A percentile compares a stretch with the other conserved stretches of the same genome.
Evolutionary conservation across 768 basidiomycete genomes (phyloP).

Genomic region (Amanita subjunquillea): DNA sequence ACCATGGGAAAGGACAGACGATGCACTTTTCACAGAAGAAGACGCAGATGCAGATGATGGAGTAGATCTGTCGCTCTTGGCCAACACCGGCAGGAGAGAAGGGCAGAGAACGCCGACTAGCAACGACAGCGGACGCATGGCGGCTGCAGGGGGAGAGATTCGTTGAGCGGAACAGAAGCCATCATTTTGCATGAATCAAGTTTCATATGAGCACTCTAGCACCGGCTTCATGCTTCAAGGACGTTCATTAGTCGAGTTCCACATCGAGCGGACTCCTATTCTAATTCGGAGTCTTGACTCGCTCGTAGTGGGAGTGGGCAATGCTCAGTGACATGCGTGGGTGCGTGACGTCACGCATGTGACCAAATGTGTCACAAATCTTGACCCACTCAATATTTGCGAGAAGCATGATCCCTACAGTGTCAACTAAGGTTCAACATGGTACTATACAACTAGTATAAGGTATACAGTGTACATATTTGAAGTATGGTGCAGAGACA

Average conservation of each 20-base stretch:
- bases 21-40: slow-evolving; percentile 10
- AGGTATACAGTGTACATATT: too few relatives aligned
- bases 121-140: background rate
- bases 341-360: too few relatives aligned
- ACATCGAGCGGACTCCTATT: too few relatives aligned
- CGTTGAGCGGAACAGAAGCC: background rate
- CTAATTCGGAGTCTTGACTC: too few relatives aligned
- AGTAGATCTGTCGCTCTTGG: background rate
- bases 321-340: too few relatives aligned
- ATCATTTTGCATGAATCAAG: background rate
- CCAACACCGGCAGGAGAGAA: slow-evolving; percentile 6
- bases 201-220: background rate
- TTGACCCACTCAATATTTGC: too few relatives aligned
- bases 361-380: too few relatives aligned
- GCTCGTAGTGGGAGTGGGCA: background rate
- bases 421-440: too few relatives aligned
- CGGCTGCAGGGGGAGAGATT: background rate
- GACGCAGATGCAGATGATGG: background rate
- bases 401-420: too few relatives aligned
- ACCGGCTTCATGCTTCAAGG: background rate
- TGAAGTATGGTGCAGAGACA: too few relatives aligned
- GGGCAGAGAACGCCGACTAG: background rate
- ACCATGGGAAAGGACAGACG: background rate
- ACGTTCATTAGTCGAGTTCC: background rate
- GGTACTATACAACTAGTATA: too few relatives aligned